Evolutionary conservation across 306 rosid genomes (phyloP).

Genomic region (Sindora glabra): DNA sequence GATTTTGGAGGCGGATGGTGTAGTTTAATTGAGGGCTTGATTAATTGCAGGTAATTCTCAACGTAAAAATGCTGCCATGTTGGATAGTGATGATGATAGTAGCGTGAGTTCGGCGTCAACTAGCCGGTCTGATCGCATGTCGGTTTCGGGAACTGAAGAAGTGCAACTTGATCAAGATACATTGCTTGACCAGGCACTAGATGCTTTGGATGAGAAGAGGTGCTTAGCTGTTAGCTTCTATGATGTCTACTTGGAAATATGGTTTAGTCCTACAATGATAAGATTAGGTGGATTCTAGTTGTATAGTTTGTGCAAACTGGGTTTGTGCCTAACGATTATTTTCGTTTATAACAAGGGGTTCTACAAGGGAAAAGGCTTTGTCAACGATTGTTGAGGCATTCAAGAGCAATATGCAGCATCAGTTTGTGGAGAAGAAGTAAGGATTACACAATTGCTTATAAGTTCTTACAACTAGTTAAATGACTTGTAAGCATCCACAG

Average conservation of each 20-base stretch:
- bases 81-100: constrained; percentile 80
- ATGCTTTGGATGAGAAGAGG: constrained; percentile 84
- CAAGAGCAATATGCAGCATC: constrained; percentile 59
- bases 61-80: constrained; percentile 56
- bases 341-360: constrained; percentile 45
- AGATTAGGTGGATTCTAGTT: not conserved
- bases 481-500: too few species aligned
- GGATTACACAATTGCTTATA: too few species aligned
- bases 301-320: not conserved
- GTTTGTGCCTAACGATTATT: not conserved
- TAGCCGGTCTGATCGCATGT: constrained; percentile 49
- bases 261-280: not conserved
- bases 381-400: constrained; percentile 54
- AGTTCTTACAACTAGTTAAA: too few species aligned
- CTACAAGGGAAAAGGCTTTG: constrained; percentile 78
- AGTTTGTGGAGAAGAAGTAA: constrained; percentile 80
- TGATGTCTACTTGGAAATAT: not conserved
- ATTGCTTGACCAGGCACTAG: constrained; percentile 83
- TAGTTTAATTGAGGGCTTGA: not conserved
- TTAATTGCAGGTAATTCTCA: constrained; percentile 56
- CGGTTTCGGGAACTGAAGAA: constrained; percentile 49
- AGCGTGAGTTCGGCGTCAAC: constrained; percentile 82
- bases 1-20: not conserved
- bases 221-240: constrained; percentile 4
- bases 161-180: constrained; percentile 54